phyloP scores from a whole-genome alignment of 345 rosid genomes.

The Gossypium raimondii region DNA sequence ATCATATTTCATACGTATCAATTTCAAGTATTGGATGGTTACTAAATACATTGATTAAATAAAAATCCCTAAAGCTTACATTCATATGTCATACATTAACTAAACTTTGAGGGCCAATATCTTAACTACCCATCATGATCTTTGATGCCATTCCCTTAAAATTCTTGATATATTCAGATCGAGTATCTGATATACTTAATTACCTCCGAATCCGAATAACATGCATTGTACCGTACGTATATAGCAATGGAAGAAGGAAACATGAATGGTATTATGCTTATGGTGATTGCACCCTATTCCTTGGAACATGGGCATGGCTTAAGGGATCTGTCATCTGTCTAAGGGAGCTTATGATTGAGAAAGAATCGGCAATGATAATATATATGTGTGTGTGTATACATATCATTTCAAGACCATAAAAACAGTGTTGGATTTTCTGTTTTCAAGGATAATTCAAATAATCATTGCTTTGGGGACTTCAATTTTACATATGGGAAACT shows the following conservation, averaged over 20 bases:
- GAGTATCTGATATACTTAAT: too few relatives aligned
- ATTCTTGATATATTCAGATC: too few relatives aligned
- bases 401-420: not conserved
- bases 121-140: not conserved
- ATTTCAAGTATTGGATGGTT: too few relatives aligned
- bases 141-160: not conserved
- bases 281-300: constrained; percentile 14
- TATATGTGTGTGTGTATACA: not conserved
- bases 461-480: not conserved
- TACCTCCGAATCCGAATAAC: too few relatives aligned
- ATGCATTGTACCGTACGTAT: not conserved
- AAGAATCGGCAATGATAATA: too few relatives aligned
- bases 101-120: not conserved
- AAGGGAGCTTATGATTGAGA: not conserved
- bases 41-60: too few relatives aligned
- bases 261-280: not conserved
- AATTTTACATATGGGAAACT: not conserved
- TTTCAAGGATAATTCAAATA: not conserved
- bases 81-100: too few relatives aligned
- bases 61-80: too few relatives aligned
- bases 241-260: constrained; percentile 3
- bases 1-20: too few relatives aligned
- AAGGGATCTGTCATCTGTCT: not conserved
- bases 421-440: not conserved
- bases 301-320: not conserved